Base-by-base conservation (phyloP, 306 rosid genomes). In the Glycine soja region DNA sequence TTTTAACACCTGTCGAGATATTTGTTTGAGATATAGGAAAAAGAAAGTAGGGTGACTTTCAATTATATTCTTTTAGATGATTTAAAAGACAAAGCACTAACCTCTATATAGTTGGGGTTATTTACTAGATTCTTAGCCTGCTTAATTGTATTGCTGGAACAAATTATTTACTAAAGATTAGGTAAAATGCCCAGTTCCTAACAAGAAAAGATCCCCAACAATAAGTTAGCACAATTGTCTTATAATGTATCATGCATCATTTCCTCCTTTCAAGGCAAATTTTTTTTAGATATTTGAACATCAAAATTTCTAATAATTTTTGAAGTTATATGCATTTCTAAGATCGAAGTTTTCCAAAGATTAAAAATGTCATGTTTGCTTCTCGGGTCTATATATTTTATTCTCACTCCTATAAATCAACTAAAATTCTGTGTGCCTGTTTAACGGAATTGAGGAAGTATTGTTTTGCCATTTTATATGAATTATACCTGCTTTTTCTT, bases 21-120 rank as follows among this genome's bases (percentile, higher is more conserved):
- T n/a, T 24, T 61, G 19, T 76, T 81, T 73, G 48, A 64, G 79
- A 74, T 19, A 0, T 45, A 16, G n/a, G 36, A 42, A 68, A 45
- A 10, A 42, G 13, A 18, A 15, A 68, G 53, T 8, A n/a, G 9
- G 72, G 34, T 16, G 38, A 68, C 36, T 4, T 68, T 16, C n/a
- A 68, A 68, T 69, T 18, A 24, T 46, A 69, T 69, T 69, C 8
- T 69, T 34, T 18, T 19, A 6, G 74, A 19, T 45, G 54, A 45
- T 68, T 15, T 38, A 15, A 45, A 45, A 43, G 38, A 18, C 73
- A 18, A 42, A 42, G 38, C 73, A 18, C 34, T 18, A 4, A 15
- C 50, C 36, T 16, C n/a, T 46, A 18, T 68, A 43, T 46, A 11
- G 40, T 46, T 10, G 73, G n/a, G 3, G 4, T 16, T 16, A 45